Conservation (phyloP, 1,284 basidiomycete genomes). For the Trichosporon coremiiforme region DNA sequence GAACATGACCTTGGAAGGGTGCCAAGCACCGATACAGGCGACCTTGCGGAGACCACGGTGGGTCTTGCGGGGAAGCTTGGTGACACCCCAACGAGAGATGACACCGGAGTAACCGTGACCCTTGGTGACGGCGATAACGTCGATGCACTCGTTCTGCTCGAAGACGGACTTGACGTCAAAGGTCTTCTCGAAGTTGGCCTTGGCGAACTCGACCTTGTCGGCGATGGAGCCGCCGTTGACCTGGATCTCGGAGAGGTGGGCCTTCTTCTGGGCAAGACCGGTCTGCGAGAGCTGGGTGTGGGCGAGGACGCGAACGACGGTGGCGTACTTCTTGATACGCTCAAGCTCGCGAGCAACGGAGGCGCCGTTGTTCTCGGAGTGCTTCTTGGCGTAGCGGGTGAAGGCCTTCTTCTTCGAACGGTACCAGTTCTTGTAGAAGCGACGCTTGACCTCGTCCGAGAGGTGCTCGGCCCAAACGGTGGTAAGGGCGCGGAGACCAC, state of each 20-base stretch:
- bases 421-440: slow-evolving; percentile 99
- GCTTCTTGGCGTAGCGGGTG: slow-evolving; percentile 96
- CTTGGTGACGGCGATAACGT: slow-evolving; percentile 98
- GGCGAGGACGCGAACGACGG: slow-evolving; percentile 97
- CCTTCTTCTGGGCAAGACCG: slow-evolving; percentile 98
- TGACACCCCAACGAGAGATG: slow-evolving; percentile 98
- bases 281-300: slow-evolving; percentile 99
- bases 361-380: slow-evolving; percentile 92
- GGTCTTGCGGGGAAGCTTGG: slow-evolving; percentile 95
- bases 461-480: slow-evolving; percentile 70
- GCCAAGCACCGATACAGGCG: slow-evolving; percentile 99
- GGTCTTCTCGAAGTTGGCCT: slow-evolving; percentile 96
- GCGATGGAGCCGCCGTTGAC: slow-evolving; percentile 96
- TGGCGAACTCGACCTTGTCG: slow-evolving; percentile 98
- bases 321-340: slow-evolving; percentile 99
- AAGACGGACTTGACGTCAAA: slow-evolving; percentile 84
- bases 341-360: slow-evolving; percentile 94
- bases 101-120: slow-evolving; percentile 99
- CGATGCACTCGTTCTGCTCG: slow-evolving; percentile 95
- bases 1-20: slow-evolving; percentile 99
- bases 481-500: slow-evolving; percentile 84
- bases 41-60: slow-evolving; percentile 99
- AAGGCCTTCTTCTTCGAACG: slow-evolving; percentile 99
- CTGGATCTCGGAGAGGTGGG: slow-evolving; percentile 99
- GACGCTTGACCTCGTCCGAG: slow-evolving; percentile 85